A percentile compares a stretch with the other conserved stretches of the same genome.
Conservation (phyloP, 306 rosid genomes). For the Bauhinia variegata region DNA sequence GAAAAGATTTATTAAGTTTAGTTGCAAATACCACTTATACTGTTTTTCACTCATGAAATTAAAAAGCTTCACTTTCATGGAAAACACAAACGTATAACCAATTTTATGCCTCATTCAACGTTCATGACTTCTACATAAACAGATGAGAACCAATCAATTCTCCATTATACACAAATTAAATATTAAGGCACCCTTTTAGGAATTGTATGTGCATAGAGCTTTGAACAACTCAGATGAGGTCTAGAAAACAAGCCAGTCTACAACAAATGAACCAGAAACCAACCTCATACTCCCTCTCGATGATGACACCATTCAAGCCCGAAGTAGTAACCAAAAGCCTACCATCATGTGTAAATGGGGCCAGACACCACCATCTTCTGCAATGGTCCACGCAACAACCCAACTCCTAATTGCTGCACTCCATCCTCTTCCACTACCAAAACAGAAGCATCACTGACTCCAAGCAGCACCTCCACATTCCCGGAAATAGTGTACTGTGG, state of each 20-base stretch:
- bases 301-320: conserved; percentile 64
- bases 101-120: conserved; percentile 14
- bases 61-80: neutral
- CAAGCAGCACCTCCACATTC: conserved; percentile 86
- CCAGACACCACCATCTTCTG: conserved; percentile 97
- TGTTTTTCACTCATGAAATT: neutral
- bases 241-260: neutral
- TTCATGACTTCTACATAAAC: conserved; percentile 6
- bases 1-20: neutral
- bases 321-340: conserved; percentile 78
- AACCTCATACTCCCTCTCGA: conserved; percentile 96
- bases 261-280: conserved; percentile 7
- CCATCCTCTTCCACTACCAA: conserved; percentile 89
- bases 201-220: neutral
- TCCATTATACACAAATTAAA: no score
- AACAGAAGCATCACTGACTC: conserved; percentile 64
- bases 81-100: neutral
- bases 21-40: conserved; percentile 13
- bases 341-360: conserved; percentile 91
- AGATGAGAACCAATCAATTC: neutral
- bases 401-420: conserved; percentile 74
- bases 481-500: conserved; percentile 93
- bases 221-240: neutral
- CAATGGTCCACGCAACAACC: conserved; percentile 69
- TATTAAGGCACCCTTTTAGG: neutral